Conservation (phyloP, 192 early-diverging fungal genomes). For the Chytriomyces sp. region DNA sequence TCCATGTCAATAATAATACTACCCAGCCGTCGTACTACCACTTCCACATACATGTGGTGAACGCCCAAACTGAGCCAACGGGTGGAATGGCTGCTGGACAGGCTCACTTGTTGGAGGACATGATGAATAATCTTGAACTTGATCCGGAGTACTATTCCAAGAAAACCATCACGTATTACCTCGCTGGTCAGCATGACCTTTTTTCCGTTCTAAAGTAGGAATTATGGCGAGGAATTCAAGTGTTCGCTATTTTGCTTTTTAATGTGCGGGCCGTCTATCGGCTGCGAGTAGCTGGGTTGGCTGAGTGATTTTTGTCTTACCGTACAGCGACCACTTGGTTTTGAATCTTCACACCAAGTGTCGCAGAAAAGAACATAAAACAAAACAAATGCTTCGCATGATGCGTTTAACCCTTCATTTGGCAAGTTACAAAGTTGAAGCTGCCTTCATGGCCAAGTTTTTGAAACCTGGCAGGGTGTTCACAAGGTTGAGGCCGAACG, state of each 20-base stretch:
- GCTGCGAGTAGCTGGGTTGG: too few relatives aligned
- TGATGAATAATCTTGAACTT: slow-evolving; percentile 20
- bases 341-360: too few relatives aligned
- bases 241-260: too few relatives aligned
- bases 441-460: slow-evolving; percentile 36
- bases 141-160: slow-evolving; percentile 4
- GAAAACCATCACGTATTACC: slow-evolving; percentile 9
- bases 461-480: slow-evolving; percentile 74
- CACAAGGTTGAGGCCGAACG: slow-evolving; percentile 72
- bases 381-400: neutral
- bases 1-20: neutral
- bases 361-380: too few relatives aligned
- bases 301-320: too few relatives aligned
- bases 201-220: neutral
- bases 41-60: slow-evolving; percentile 29
- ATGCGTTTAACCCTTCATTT: neutral
- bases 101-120: slow-evolving; percentile 29
- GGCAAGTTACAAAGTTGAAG: neutral
- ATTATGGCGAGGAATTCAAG: too few relatives aligned
- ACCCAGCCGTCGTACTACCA: slow-evolving; percentile 22
- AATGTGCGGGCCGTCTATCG: too few relatives aligned
- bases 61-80: slow-evolving; percentile 16
- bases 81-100: slow-evolving; percentile 25
- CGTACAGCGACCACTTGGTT: too few relatives aligned
- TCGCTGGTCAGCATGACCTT: slow-evolving; percentile 12